phyloP scores from a whole-genome alignment of 177 flowering plant species.

The Telopea speciosissima region DNA sequence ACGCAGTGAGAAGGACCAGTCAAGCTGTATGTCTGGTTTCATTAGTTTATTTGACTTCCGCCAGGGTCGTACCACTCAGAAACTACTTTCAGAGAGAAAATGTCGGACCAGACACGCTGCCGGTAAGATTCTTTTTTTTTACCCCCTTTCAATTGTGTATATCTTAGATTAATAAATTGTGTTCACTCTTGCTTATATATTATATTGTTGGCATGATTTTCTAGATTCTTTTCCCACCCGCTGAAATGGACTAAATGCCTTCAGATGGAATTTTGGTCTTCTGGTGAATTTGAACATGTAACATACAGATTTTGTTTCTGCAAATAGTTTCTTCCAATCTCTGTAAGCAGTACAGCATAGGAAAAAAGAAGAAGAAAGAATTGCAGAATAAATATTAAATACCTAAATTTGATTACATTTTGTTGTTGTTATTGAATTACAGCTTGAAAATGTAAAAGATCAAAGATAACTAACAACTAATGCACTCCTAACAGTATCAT shows the following conservation, averaged over 20 bases:
- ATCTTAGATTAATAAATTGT: background rate
- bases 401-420: no score
- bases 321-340: background rate
- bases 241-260: background rate
- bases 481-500: background rate
- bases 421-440: no score
- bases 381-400: no score
- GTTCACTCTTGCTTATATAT: background rate
- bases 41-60: conserved; percentile 72
- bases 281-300: background rate
- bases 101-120: conserved; percentile 28
- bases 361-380: background rate
- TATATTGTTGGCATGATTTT: background rate
- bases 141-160: background rate
- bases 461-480: background rate
- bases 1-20: conserved; percentile 38
- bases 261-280: background rate
- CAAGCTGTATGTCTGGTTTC: conserved; percentile 77
- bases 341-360: background rate
- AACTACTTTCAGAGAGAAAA: conserved; percentile 50
- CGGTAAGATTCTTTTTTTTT: conserved; percentile 38
- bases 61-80: conserved; percentile 46
- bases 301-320: background rate
- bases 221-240: background rate
- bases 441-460: background rate